Conservation (phyloP, 306 rosid genomes). For the Vigna mungo region DNA sequence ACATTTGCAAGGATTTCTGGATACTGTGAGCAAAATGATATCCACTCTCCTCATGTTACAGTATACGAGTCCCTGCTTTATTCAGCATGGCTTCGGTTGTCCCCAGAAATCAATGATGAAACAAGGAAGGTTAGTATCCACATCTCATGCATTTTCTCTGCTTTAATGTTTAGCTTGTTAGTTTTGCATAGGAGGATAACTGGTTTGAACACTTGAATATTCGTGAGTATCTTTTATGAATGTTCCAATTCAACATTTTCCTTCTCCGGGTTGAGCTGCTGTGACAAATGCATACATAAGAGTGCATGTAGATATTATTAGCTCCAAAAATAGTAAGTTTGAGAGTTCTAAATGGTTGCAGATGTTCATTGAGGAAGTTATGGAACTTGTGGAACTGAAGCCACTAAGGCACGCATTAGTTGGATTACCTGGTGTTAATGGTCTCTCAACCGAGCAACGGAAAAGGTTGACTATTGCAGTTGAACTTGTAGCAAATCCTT, state of each 20-base stretch:
- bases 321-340: neutral
- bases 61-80: constrained; percentile 67
- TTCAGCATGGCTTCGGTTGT: constrained; percentile 71
- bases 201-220: constrained; percentile 4
- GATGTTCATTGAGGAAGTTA: constrained; percentile 72
- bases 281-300: too few species aligned
- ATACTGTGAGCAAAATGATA: constrained; percentile 93
- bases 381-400: constrained; percentile 70
- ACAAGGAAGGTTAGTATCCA: constrained; percentile 60
- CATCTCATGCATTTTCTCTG: constrained; percentile 27
- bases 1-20: constrained; percentile 93
- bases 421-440: constrained; percentile 66
- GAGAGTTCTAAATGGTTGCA: constrained; percentile 38
- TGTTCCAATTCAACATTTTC: neutral
- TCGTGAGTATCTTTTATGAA: neutral
- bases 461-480: constrained; percentile 72
- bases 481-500: constrained; percentile 73
- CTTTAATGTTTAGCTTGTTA: neutral
- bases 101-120: constrained; percentile 54
- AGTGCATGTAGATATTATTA: too few species aligned
- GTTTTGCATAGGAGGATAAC: neutral
- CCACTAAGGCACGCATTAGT: constrained; percentile 59
- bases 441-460: constrained; percentile 72
- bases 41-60: constrained; percentile 78
- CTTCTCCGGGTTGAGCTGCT: too few species aligned